Evolutionary conservation across 176 grass and related monocot species (phyloP), one percentile per base, ranked within the genome.

Genomic region (Avena eriantha): DNA sequence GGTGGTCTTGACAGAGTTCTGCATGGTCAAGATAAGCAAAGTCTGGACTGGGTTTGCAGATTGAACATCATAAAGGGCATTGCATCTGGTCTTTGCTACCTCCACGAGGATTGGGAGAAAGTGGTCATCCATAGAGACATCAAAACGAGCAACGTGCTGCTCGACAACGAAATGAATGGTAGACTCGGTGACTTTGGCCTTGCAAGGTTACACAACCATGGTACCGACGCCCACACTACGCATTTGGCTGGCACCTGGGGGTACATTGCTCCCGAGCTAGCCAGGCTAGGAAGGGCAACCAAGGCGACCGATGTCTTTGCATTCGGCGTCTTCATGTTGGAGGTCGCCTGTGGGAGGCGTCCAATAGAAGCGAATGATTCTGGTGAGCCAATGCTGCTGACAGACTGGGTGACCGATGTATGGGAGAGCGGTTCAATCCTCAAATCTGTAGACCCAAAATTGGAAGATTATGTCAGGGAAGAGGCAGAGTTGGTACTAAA

Each of bases 301-400:
- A 87, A 84, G 59, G 54, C 83, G 34, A 76, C 87, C 12, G 91
- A 92, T 9, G 79, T 92, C 29, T 92, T 87, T 47, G 87, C 87
- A 13, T 92, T 92, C 13, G 85, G 85, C 5, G 76, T 86, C 2
- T 55, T 91, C 68, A 69, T 91, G 22, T 22, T 91, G 45, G 85
- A 91, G 58, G 86, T 85, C 11, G 48, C 55, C 5, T 88, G 81
- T 46, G 85, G 85, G 23, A 77, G 77, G 34, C 60, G 80, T 43
- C 85, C 86, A 7, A 70, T 82, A 73, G 41, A 73, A 7, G n/a
- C 10, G n/a, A 74, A 74, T 50, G 71, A 14, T 74, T 74, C 22
- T 74, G 22, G 71, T 1, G 71, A 74, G 7, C 22, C 22, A 50
- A 22, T 74, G 13, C n/a, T 29, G 45, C 45, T 74, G 6, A 73